Conservation (phyloP, 345 rosid species). For the Sisymbrium irio region DNA sequence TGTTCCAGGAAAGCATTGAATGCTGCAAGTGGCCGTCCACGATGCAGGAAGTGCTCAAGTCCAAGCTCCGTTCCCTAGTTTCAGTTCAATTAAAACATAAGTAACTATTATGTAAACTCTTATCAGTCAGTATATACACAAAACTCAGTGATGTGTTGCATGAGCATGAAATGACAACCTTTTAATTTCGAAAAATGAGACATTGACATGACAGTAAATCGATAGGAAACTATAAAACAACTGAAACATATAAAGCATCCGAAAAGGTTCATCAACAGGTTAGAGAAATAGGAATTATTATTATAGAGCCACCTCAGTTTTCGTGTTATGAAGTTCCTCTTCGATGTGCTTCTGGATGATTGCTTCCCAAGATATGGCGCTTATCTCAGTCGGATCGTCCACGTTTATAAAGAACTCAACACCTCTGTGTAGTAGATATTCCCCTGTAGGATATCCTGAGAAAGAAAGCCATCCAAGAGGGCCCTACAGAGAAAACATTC, state of each 20-base stretch:
- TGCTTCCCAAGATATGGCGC: constrained; percentile 90
- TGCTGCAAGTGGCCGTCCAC: constrained; percentile 96
- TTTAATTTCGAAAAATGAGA: constrained; percentile 4
- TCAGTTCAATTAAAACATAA: constrained; percentile 18
- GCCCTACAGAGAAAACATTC: constrained; percentile 56
- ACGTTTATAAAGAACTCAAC: constrained; percentile 61
- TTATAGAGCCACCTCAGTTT: constrained; percentile 51
- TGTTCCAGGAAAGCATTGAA: constrained; percentile 73
- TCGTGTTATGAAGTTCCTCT: constrained; percentile 82
- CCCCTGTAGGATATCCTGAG: constrained; percentile 74
- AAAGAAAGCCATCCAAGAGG: constrained; percentile 92
- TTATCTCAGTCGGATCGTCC: constrained; percentile 61
- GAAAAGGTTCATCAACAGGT: constrained; percentile 19
- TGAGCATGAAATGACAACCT: constrained; percentile 20
- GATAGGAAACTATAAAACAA: background rate
- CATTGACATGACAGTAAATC: background rate
- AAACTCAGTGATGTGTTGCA: constrained; percentile 16
- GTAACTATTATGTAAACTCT: constrained; percentile 1
- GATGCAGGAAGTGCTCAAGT: constrained; percentile 90
- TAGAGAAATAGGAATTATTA: constrained; percentile 5
- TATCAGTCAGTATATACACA: background rate
- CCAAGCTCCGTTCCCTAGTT: constrained; percentile 81
- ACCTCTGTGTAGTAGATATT: constrained; percentile 59
- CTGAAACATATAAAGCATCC: constrained; percentile 16
- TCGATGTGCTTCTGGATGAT: constrained; percentile 81